A percentile compares a stretch with the other conserved stretches of the same genome.
These are phyloP conservation scores for Amborella trichopoda DNA, from an alignment of 164 flowering plant species.

Conservation along the genomic window DNA sequence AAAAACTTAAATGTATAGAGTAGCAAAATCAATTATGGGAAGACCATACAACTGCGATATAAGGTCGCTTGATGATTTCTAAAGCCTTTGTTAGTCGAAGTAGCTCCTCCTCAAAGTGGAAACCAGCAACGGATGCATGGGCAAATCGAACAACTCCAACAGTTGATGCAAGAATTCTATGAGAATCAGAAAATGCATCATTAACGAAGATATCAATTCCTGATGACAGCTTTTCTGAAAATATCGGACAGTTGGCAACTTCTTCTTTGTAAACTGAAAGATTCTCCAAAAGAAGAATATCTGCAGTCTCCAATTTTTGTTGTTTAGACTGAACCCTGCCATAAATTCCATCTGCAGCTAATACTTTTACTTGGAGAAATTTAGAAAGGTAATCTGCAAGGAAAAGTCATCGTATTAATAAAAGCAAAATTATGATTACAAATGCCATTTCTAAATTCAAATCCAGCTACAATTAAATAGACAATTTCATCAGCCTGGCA, in stretches of 20 bases:
- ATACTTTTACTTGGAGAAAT: constrained; percentile 42
- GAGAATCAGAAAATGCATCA: constrained; percentile 69
- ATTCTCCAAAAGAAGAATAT: constrained; percentile 51
- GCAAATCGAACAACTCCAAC: constrained; percentile 68
- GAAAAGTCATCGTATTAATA: not conserved
- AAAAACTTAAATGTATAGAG: not conserved
- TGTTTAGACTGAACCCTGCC: constrained; percentile 9
- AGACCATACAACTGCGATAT: constrained; percentile 55
- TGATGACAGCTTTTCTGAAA: constrained; percentile 41
- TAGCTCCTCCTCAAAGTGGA: constrained; percentile 57
- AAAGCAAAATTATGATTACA: too few species aligned
- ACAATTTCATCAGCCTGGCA: too few species aligned
- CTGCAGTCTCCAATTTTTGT: constrained; percentile 18
- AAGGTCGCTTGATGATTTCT: constrained; percentile 27
- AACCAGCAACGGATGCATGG: constrained; percentile 62
- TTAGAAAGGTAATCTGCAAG: constrained; percentile 61
- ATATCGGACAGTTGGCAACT: constrained; percentile 43
- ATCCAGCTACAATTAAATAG: too few species aligned
- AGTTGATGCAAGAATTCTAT: constrained; percentile 78
- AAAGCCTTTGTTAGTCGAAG: constrained; percentile 29
- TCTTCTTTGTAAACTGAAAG: constrained; percentile 52
- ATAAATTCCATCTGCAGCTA: constrained; percentile 23
- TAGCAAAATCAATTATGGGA: not conserved
- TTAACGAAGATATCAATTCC: constrained; percentile 83
- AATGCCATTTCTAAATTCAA: too few species aligned